Evolutionary conservation across 345 rosid genomes (phyloP), one percentile per base, ranked within the genome.

Genomic region (Corymbia maculata): DNA sequence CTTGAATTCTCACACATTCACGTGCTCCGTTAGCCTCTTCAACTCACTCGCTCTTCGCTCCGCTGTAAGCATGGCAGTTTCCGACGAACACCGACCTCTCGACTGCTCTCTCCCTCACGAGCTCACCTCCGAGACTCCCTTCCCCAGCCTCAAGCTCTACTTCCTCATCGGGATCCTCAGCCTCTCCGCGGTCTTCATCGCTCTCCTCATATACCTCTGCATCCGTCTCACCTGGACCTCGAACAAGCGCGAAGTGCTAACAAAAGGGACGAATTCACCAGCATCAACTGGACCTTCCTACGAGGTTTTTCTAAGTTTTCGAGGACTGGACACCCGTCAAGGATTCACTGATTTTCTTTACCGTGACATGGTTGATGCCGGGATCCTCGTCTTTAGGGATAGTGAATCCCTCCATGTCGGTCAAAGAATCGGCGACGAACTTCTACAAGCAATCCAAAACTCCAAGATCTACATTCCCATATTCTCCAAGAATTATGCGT

Each of bases 271-370:
- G 8, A 6, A 13, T 13, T 64, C 75, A 0, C 17, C 1, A 9
- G 75, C 0, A 28, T 89, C 36, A 92, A 45, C 22, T 92, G 95
- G 52, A 91, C 86, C 42, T n/a, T 14, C 19, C 9, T n/a, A n/a
- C 5, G 75, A 66, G 42, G 75, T 66, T n/a, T 64, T 66, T 66
- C 19, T 66, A 2, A 66, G 19, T 14, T 66, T 66, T 91, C 94
- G 47, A 91, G 95, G 89, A 93, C 92, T n/a, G 89, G 64, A 90
- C 79, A 68, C 6, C 0, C 79, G 24, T 15, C 6, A 16, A 8
- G 6, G 0, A 7, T 68, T 68, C 1, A 68, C 79, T 2, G 45
- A 68, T 68, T 68, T 68, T 68, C 45, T 68, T 30, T 68, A 68
- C 4, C 6, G 0, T 32, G 45, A 6, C 12, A 68, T 68, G 79